Evolutionary conservation across 2,329 filamentous ascomycete genomes (phyloP).

Genomic region (Amauroascus verrucosus): DNA sequence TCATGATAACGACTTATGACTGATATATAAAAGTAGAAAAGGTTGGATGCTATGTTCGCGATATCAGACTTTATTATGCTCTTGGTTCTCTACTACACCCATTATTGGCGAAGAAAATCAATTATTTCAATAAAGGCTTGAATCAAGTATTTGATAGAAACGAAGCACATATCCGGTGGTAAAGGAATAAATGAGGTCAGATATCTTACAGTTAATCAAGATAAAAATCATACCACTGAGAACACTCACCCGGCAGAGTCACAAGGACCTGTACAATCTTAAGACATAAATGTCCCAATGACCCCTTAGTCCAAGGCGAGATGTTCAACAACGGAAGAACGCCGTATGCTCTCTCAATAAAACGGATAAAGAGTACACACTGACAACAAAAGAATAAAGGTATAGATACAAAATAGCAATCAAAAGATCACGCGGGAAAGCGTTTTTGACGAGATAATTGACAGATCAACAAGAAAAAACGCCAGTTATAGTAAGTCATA

Average conservation of each 20-base stretch:
- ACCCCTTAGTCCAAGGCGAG: no score
- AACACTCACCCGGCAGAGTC: background rate
- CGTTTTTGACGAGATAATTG: background rate
- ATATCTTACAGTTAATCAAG: conserved; percentile 1
- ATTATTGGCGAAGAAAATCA: no score
- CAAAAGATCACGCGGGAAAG: background rate
- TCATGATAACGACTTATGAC: no score
- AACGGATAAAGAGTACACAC: background rate
- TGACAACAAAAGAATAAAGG: background rate
- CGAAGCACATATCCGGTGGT: background rate
- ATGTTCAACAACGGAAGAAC: background rate
- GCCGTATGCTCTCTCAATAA: background rate
- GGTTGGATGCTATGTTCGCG: no score
- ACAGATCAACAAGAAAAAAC: background rate
- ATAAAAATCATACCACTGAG: background rate
- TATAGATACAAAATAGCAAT: background rate
- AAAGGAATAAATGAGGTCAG: background rate
- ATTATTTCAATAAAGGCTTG: background rate
- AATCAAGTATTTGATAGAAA: background rate
- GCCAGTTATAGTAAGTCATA: conserved; percentile 4
- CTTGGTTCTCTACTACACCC: no score
- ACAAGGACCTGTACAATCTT: background rate
- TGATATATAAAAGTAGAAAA: no score
- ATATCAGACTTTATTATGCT: no score
- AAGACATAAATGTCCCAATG: no score